Evolutionary conservation across 1,139 yeast species (phyloP).

Genomic region (Citeromyces hawaiiensis): DNA sequence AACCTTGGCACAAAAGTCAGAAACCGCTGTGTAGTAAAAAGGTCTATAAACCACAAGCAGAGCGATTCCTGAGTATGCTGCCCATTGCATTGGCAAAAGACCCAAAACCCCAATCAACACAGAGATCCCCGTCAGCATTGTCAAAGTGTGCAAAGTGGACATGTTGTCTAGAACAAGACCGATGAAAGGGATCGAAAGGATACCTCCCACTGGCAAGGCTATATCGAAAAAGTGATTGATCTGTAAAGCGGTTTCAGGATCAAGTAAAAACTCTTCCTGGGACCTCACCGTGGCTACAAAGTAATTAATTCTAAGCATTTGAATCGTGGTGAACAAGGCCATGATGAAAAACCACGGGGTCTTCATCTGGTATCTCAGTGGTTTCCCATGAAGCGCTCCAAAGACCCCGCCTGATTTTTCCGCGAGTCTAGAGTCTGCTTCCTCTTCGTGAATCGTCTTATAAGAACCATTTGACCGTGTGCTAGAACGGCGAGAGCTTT

Average conservation of each 20-base stretch:
- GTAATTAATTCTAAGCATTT: constrained; percentile 83
- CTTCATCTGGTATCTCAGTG: constrained; percentile 48
- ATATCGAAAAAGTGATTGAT: constrained; percentile 71
- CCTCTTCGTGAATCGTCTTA: constrained; percentile 52
- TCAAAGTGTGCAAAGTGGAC: constrained; percentile 45
- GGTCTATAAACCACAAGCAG: constrained; percentile 80
- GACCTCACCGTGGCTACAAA: constrained; percentile 80
- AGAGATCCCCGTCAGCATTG: constrained; percentile 39
- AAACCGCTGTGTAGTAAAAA: constrained; percentile 81
- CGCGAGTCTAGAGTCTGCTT: constrained; percentile 41
- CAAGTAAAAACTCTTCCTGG: constrained; percentile 60
- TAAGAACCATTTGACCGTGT: constrained; percentile 12
- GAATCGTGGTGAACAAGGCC: constrained; percentile 68
- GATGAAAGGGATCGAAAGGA: constrained; percentile 73
- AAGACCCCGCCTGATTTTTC: constrained; percentile 60
- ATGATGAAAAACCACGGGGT: constrained; percentile 73
- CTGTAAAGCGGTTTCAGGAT: constrained; percentile 35
- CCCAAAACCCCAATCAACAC: constrained; percentile 58
- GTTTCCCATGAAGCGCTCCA: constrained; percentile 66
- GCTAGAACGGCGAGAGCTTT: constrained; percentile 2
- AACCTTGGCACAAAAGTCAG: constrained; percentile 84
- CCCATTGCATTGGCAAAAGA: constrained; percentile 34
- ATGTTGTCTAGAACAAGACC: constrained; percentile 72
- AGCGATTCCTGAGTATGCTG: constrained; percentile 49
- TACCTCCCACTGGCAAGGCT: constrained; percentile 81